Conservation (phyloP, 805 yeast species). For the Ogataea philodendri region DNA sequence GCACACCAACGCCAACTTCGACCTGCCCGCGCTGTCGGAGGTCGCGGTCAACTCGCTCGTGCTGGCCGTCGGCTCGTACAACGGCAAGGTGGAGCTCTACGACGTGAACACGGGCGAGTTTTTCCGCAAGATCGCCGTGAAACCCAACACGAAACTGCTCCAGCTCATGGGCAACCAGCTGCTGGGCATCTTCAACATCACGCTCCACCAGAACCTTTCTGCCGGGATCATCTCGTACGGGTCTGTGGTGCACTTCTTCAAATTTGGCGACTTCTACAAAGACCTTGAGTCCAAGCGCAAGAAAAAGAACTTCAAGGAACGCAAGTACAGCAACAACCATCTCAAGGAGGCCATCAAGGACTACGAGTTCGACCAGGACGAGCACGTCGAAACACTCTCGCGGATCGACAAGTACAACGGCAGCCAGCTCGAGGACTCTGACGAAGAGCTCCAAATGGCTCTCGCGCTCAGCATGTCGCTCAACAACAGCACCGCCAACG, state of each 20-base stretch:
- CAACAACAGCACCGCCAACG: conserved; percentile 9
- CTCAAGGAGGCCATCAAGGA: conserved; percentile 36
- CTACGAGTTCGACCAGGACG: conserved; percentile 29
- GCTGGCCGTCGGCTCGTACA: conserved; percentile 39
- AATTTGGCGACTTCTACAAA: conserved; percentile 40
- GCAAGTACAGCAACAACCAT: conserved; percentile 31
- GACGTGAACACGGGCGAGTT: conserved; percentile 43
- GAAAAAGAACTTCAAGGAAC: conserved; percentile 22
- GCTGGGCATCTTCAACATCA: conserved; percentile 21
- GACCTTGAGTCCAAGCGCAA: conserved; percentile 18
- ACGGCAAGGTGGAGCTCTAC: conserved; percentile 43
- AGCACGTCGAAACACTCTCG: conserved; percentile 21
- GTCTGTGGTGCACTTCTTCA: conserved; percentile 44
- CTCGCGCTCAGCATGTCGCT: conserved; percentile 40
- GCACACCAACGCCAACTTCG: conserved; percentile 17
- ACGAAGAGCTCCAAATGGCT: conserved; percentile 42
- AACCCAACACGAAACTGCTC: conserved; percentile 20
- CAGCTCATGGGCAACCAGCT: conserved; percentile 17
- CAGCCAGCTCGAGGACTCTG: conserved; percentile 35
- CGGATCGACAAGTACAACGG: conserved; percentile 50
- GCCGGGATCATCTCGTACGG: conserved; percentile 43
- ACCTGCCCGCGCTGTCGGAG: conserved; percentile 30
- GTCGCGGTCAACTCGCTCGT: conserved; percentile 31
- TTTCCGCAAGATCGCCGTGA: conserved; percentile 32
- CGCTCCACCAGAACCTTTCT: conserved; percentile 23